phyloP scores from a whole-genome alignment of 2,329 filamentous ascomycete species.

The Hymenoscyphus occultus region DNA sequence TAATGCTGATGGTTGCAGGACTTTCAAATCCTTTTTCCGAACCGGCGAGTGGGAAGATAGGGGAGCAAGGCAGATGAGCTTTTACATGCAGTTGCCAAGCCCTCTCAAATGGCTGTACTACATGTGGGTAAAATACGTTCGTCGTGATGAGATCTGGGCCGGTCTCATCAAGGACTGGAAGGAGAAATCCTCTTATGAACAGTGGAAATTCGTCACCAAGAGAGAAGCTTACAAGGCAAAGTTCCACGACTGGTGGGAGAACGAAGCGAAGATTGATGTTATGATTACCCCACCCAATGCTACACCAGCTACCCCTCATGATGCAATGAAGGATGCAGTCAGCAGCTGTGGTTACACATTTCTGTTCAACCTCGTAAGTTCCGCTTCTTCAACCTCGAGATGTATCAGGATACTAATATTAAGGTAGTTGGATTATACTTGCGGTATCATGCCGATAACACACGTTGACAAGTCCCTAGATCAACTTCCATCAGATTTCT shows the following conservation, averaged over 20 bases:
- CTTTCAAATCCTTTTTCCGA: constrained; percentile 73
- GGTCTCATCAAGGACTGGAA: constrained; percentile 71
- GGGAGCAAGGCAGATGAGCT: constrained; percentile 72
- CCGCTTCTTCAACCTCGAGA: not conserved
- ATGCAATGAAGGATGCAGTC: constrained; percentile 80
- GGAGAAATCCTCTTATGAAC: constrained; percentile 69
- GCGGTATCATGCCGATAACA: constrained; percentile 79
- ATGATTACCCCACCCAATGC: constrained; percentile 84
- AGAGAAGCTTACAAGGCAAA: constrained; percentile 73
- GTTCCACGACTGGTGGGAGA: constrained; percentile 87
- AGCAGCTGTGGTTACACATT: constrained; percentile 92
- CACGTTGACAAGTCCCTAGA: constrained; percentile 73
- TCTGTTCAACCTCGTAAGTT: constrained; percentile 76
- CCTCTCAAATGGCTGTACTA: constrained; percentile 83
- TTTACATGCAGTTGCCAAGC: constrained; percentile 69
- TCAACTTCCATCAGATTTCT: constrained; percentile 59
- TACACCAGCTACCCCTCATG: constrained; percentile 82
- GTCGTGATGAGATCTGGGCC: constrained; percentile 73
- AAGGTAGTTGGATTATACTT: constrained; percentile 74
- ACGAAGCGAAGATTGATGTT: constrained; percentile 68
- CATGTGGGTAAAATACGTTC: constrained; percentile 82
- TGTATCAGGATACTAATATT: not conserved
- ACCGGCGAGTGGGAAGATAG: constrained; percentile 76
- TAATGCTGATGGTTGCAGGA: constrained; percentile 79
- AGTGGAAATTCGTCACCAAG: constrained; percentile 76